Percentiles rank a stretch among this genome's conserved stretches.
phyloP scores from a whole-genome alignment of 176 grass and related monocot species.

The Areca catechu region DNA sequence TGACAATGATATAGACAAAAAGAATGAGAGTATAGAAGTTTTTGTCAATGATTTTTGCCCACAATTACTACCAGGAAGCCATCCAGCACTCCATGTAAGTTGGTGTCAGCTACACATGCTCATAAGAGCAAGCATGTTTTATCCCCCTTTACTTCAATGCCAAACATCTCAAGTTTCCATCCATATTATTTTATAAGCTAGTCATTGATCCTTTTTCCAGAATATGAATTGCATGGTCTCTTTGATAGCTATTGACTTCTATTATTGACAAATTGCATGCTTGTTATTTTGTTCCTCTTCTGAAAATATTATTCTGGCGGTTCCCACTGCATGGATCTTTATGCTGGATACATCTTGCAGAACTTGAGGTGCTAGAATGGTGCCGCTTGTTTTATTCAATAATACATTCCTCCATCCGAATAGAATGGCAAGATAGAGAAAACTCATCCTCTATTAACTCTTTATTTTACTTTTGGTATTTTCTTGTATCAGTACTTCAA shows the following conservation, averaged over 20 bases:
- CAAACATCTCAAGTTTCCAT: no score
- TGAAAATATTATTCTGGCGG: not conserved
- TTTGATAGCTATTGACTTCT: no score
- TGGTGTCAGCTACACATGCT: not conserved
- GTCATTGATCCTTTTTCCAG: no score
- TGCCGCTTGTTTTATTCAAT: not conserved
- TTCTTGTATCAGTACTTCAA: no score
- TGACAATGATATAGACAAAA: constrained; percentile 17
- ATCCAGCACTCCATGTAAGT: constrained; percentile 35
- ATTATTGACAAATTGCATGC: no score
- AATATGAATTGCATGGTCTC: no score
- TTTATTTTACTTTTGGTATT: no score
- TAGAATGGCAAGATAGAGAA: no score
- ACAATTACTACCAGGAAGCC: constrained; percentile 24
- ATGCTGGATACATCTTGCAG: not conserved
- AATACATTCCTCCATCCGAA: not conserved
- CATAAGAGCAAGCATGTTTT: no score
- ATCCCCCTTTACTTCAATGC: no score
- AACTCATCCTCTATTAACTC: no score
- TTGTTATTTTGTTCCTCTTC: not conserved
- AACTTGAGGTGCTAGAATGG: not conserved
- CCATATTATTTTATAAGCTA: no score
- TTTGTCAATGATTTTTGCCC: constrained; percentile 25
- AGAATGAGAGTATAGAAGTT: constrained; percentile 40
- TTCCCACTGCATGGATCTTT: not conserved